phyloP scores from a whole-genome alignment of 2,329 filamentous ascomycete genomes.

The Penicillium sp. region DNA sequence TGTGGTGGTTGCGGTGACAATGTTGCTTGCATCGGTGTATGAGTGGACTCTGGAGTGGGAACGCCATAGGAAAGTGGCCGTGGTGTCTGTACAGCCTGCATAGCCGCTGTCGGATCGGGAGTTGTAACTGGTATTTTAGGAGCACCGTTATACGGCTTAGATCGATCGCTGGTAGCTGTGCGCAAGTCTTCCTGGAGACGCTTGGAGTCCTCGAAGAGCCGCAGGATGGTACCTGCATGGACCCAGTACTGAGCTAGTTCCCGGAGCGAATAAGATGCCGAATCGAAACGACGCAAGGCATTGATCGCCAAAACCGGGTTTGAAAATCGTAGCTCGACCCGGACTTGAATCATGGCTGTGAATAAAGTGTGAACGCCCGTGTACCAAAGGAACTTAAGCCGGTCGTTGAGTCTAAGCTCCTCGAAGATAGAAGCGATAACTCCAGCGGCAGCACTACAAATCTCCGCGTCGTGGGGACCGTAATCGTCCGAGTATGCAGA shows the following conservation, averaged over 20 bases:
- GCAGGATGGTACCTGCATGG: conserved; percentile 43
- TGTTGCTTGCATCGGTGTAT: conserved; percentile 16
- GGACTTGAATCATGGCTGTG: conserved; percentile 49
- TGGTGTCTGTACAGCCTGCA: conserved; percentile 21
- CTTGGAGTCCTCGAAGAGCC: conserved; percentile 45
- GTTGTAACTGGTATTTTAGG: conserved; percentile 19
- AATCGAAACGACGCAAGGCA: conserved; percentile 45
- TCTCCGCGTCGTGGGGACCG: conserved; percentile 46
- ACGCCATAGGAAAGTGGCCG: conserved; percentile 27
- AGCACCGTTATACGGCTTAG: conserved; percentile 24
- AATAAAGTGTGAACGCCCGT: conserved; percentile 46
- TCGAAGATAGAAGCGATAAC: conserved; percentile 48
- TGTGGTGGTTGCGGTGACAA: conserved; percentile 24
- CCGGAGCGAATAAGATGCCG: conserved; percentile 42
- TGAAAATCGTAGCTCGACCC: conserved; percentile 46
- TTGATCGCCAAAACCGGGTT: conserved; percentile 48
- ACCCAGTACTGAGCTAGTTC: conserved; percentile 44
- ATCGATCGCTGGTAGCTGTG: conserved; percentile 35
- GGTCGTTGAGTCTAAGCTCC: conserved; percentile 42
- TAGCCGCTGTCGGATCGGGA: conserved; percentile 17
- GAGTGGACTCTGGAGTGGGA: conserved; percentile 30
- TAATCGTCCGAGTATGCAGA: conserved; percentile 46
- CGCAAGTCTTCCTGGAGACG: conserved; percentile 43
- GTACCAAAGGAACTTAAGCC: conserved; percentile 45
- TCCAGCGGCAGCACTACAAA: conserved; percentile 45